A percentile compares a stretch with the other conserved stretches of the same genome.
phyloP scores from a whole-genome alignment of 2,329 filamentous ascomycete genomes.

The Pseudogymnoascus sp. region DNA sequence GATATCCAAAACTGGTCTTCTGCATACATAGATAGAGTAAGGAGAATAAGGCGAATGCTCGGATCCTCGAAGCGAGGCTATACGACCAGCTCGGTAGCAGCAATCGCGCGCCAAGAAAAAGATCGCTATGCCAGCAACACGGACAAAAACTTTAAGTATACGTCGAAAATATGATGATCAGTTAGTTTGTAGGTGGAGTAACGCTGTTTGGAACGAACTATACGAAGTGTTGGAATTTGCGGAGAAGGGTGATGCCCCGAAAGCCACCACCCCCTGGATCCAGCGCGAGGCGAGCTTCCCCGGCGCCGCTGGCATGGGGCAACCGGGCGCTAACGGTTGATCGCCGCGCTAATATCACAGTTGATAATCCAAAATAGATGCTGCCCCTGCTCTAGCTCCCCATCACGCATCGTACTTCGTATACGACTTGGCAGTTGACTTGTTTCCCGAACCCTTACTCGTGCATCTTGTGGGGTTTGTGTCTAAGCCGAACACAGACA shows the following conservation, averaged over 20 bases:
- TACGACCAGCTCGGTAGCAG: not conserved
- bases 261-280: not conserved
- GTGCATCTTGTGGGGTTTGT: not conserved
- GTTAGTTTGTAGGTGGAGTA: not conserved
- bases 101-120: constrained; percentile 4
- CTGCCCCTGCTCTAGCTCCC: not conserved
- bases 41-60: not conserved
- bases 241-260: not conserved
- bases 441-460: not conserved
- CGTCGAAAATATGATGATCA: not conserved
- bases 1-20: not conserved
- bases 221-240: not conserved
- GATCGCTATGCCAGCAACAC: not conserved
- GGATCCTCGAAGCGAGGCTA: not conserved
- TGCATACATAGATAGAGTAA: not conserved
- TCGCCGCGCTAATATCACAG: not conserved
- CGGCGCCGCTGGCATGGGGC: not conserved
- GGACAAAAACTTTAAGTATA: constrained; percentile 6
- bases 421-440: not conserved
- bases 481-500: constrained; percentile 1
- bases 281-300: not conserved
- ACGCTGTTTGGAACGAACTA: not conserved
- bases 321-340: not conserved
- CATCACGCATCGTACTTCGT: not conserved
- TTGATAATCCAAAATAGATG: not conserved